Conservation (phyloP, 169 alveolate species). For the Cystoisospora suis region DNA sequence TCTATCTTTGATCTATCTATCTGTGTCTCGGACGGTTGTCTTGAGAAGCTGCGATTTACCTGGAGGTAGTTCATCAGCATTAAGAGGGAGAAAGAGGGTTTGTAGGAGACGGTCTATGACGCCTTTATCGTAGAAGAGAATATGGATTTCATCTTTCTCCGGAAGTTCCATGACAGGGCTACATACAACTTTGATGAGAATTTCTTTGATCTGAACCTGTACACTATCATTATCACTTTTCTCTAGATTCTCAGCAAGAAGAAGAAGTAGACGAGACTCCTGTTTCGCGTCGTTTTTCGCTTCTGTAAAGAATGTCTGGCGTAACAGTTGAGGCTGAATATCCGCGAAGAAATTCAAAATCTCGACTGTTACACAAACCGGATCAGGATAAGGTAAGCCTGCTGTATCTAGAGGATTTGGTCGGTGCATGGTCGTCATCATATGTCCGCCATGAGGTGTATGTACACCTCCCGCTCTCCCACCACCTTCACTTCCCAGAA, state of each 20-base stretch:
- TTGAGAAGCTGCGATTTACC: neutral
- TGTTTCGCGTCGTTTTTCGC: constrained; percentile 24
- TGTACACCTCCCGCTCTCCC: too few relatives aligned
- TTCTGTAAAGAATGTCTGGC: constrained; percentile 17
- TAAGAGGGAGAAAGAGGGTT: constrained; percentile 8
- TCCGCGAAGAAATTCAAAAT: constrained; percentile 23
- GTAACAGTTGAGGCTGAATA: constrained; percentile 24
- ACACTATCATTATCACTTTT: constrained; percentile 7
- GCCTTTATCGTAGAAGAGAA: constrained; percentile 41
- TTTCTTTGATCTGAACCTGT: constrained; percentile 39
- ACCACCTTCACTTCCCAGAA: too few relatives aligned
- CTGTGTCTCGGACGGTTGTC: too few relatives aligned
- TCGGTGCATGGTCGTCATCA: too few relatives aligned
- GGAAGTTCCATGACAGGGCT: constrained; percentile 47
- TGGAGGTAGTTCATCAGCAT: neutral
- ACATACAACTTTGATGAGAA: constrained; percentile 19
- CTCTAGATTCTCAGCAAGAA: neutral
- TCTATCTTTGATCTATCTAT: too few relatives aligned
- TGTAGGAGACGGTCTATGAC: constrained; percentile 21
- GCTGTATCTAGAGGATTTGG: constrained; percentile 9
- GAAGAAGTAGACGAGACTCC: constrained; percentile 27
- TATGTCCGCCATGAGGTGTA: too few relatives aligned
- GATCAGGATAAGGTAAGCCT: constrained; percentile 17
- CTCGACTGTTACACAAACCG: constrained; percentile 27
- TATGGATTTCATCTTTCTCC: constrained; percentile 45